Evolutionary conservation across 73 alveolate species (phyloP).

Genomic region (Paramecium sexaurelia): DNA sequence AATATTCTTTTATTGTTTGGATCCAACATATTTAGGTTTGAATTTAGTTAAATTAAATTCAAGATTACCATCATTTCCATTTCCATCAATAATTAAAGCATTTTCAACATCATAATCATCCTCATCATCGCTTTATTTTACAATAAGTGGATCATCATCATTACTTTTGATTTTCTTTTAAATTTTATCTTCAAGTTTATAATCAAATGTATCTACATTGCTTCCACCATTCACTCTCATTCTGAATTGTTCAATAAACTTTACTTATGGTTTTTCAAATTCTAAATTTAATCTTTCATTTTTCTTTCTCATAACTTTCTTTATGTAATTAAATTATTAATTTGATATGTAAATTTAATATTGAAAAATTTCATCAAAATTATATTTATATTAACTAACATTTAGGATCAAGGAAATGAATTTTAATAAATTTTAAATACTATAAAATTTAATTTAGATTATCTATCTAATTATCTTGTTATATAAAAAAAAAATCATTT

Average conservation of each 20-base stretch:
- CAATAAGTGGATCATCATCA: background rate
- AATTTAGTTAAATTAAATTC: background rate
- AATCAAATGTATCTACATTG: background rate
- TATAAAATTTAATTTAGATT: no score
- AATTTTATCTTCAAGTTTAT: background rate
- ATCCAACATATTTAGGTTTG: constrained; percentile 19
- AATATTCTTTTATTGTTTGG: background rate
- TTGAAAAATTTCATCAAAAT: no score
- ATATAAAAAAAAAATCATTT: background rate
- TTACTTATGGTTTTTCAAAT: background rate
- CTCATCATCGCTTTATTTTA: background rate
- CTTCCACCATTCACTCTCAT: constrained; percentile 22
- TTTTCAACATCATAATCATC: constrained; percentile 18
- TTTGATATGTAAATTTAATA: no score
- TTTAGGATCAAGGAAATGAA: no score
- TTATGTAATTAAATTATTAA: background rate
- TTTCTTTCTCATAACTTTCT: constrained; percentile 34
- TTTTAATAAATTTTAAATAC: no score
- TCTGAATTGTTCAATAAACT: constrained; percentile 44
- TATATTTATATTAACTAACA: no score
- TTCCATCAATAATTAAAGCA: constrained; percentile 2
- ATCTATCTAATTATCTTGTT: background rate
- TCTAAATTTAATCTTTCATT: background rate
- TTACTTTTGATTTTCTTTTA: background rate
- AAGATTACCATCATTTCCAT: background rate